Percentiles rank a stretch among this genome's conserved stretches.
Evolutionary conservation across 129 eudicot genomes (phyloP).

Genomic region (carrot (Daucus carota)): DH1_v3.0 NC_030381.2:10451001-10451500

Average conservation of each 20-base stretch:
- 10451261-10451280: background rate
- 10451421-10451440: background rate
- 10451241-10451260: background rate
- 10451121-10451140: background rate
- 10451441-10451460: background rate
- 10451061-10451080: conserved; percentile 53
- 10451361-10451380: background rate
- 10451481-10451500: background rate
- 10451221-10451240: too few species aligned
- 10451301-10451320: background rate
- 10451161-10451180: background rate
- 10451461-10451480: background rate
- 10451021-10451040: conserved; percentile 90
- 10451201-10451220: too few species aligned
- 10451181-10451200: too few species aligned
- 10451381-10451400: background rate
- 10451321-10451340: background rate
- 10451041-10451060: conserved; percentile 70
- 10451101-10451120: background rate
- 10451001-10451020: conserved; percentile 72
- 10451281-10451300: background rate
- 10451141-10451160: background rate
- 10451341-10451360: background rate
- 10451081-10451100: background rate
- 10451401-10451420: background rate